Conservation (phyloP, 2,329 filamentous ascomycete species). For the Geosmithia flava region DNA sequence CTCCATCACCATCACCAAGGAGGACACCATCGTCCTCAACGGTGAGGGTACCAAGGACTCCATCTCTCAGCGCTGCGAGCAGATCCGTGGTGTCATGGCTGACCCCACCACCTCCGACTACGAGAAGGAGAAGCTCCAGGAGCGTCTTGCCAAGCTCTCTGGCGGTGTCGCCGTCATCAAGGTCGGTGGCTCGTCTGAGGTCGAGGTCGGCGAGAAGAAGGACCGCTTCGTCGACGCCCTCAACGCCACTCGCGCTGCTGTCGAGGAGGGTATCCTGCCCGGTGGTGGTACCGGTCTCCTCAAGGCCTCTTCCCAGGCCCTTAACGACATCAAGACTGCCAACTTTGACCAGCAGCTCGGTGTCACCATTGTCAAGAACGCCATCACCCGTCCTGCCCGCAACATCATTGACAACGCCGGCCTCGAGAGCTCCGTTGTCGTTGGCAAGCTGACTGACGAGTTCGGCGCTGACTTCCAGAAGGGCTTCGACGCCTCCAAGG, state of each 20-base stretch:
- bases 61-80: slow-evolving; percentile 92
- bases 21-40: slow-evolving; percentile 98
- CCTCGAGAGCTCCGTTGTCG: slow-evolving; percentile 86
- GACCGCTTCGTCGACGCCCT: slow-evolving; percentile 97
- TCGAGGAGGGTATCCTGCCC: slow-evolving; percentile 97
- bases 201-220: slow-evolving; percentile 99
- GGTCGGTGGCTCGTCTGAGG: slow-evolving; percentile 93
- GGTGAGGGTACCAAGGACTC: slow-evolving; percentile 90
- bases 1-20: slow-evolving; percentile 99
- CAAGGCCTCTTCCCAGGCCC: slow-evolving; percentile 87
- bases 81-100: slow-evolving; percentile 93
- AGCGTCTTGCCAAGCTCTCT: slow-evolving; percentile 97
- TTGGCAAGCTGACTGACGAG: slow-evolving; percentile 97
- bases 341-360: slow-evolving; percentile 99
- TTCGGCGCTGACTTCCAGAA: slow-evolving; percentile 90
- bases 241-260: slow-evolving; percentile 94
- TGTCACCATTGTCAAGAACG: slow-evolving; percentile 94
- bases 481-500: slow-evolving; percentile 92
- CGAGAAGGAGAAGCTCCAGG: slow-evolving; percentile 99
- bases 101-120: slow-evolving; percentile 95
- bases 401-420: slow-evolving; percentile 98
- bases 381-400: slow-evolving; percentile 88
- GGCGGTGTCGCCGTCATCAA: slow-evolving; percentile 99
- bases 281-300: slow-evolving; percentile 96
- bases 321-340: slow-evolving; percentile 67